These are phyloP conservation scores for Metarhizium rileyi DNA, from an alignment of 2,329 filamentous ascomycete species.

Conservation along the genomic window DNA sequence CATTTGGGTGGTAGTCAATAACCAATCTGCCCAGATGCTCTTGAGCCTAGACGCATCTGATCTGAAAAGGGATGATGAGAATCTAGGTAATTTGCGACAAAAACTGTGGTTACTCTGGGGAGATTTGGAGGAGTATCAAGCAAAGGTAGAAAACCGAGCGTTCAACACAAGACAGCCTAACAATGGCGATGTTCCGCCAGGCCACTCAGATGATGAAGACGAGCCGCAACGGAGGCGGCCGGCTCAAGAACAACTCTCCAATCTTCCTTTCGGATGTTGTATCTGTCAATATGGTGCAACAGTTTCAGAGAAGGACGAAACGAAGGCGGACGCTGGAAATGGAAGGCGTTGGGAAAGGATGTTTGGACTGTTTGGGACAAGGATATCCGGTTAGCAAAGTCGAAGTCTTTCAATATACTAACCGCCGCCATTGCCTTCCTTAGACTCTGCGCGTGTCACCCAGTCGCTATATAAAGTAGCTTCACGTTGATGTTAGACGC, in stretches of 20 bases:
- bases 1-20: conserved; percentile 62
- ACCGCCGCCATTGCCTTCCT: background rate
- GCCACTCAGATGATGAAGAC: conserved; percentile 10
- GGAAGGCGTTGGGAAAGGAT: conserved; percentile 48
- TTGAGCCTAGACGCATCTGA: conserved; percentile 37
- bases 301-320: conserved; percentile 28
- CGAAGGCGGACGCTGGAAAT: conserved; percentile 33
- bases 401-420: background rate
- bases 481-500: too few relatives aligned
- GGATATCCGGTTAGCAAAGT: conserved; percentile 28
- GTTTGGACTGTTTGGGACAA: conserved; percentile 57
- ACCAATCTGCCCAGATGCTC: conserved; percentile 39
- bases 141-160: conserved; percentile 5
- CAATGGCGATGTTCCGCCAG: background rate
- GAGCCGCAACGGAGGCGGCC: background rate
- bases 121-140: conserved; percentile 64
- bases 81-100: conserved; percentile 50
- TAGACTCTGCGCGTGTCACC: too few relatives aligned
- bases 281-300: conserved; percentile 60
- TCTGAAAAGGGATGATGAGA: conserved; percentile 41
- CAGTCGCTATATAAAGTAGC: too few relatives aligned
- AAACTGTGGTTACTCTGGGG: conserved; percentile 77
- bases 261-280: conserved; percentile 59
- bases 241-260: conserved; percentile 25
- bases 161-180: background rate